phyloP scores from a whole-genome alignment of 2,329 filamentous ascomycete species.

The Colletotrichum tanaceti region DNA sequence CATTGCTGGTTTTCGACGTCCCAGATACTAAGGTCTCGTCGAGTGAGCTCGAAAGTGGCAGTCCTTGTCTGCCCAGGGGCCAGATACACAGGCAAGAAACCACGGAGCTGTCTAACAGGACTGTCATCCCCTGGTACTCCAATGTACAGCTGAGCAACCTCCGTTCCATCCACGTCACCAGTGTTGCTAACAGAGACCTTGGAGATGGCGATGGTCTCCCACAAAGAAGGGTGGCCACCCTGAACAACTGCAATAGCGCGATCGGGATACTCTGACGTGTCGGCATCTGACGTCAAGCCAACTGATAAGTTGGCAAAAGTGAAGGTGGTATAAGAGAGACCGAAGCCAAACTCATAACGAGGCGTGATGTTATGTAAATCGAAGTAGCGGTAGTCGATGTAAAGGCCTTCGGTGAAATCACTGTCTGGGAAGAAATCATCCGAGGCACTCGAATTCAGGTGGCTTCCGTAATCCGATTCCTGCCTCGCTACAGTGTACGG shows the following conservation, averaged over 20 bases:
- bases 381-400: slow-evolving; percentile 67
- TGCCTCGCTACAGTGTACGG: slow-evolving; percentile 71
- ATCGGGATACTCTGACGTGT: slow-evolving; percentile 53
- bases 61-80: slow-evolving; percentile 45
- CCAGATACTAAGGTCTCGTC: slow-evolving; percentile 76
- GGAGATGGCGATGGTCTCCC: slow-evolving; percentile 57
- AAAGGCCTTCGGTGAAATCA: slow-evolving; percentile 63
- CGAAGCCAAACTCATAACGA: slow-evolving; percentile 68
- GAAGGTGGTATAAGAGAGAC: slow-evolving; percentile 68
- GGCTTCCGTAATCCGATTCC: slow-evolving; percentile 64
- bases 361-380: slow-evolving; percentile 61
- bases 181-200: slow-evolving; percentile 56
- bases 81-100: slow-evolving; percentile 58
- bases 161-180: slow-evolving; percentile 56
- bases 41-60: slow-evolving; percentile 65
- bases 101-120: slow-evolving; percentile 71
- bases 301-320: slow-evolving; percentile 58
- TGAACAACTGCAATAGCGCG: slow-evolving; percentile 54
- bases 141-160: slow-evolving; percentile 63
- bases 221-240: slow-evolving; percentile 61
- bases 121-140: slow-evolving; percentile 53
- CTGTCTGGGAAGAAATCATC: slow-evolving; percentile 60
- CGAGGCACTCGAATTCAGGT: slow-evolving; percentile 47
- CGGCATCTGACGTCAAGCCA: slow-evolving; percentile 44
- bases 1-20: slow-evolving; percentile 71